Evolutionary conservation across 257 asterid genomes (phyloP), one percentile per base, ranked within the genome.

Genomic region (Fraxinus pennsylvanica): DNA sequence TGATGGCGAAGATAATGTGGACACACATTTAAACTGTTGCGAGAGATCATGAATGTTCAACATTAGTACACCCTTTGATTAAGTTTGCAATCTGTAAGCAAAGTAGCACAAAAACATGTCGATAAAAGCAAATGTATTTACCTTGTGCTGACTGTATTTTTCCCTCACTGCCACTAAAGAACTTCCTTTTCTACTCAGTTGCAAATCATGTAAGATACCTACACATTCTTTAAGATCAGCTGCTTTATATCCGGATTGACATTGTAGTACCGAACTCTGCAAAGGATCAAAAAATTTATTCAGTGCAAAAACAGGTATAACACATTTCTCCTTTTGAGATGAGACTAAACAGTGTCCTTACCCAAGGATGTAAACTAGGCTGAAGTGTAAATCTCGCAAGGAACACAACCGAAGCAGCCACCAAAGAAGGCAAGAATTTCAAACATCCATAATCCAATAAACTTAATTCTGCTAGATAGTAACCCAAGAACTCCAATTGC

Each of bases 61-160:
- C 19, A 72, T 82, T 50, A 84, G 74, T 19, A 33, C 41, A 21
- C 9, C 38, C 12, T 39, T 27, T 3, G 30, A 32, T 29, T 3
- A 4, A 63, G 68, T 61, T 21, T 61, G 21, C 32, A 9, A 38
- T 21, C 6, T 22, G 36, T 45, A 30, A 74, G 14, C 79, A 68
- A 74, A 71, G 22, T 15, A 57, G 25, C 1, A 19, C 13, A 54
- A 77, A 68, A 4, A 35, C 63, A 54, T 9, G 27, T 15, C 15
- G 22, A 45, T 19, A 35, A 35, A 25, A 6, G 63, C 21, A 57
- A 25, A 32, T 47, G 17, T 14, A 72, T 79, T 72, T 10, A 94
- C 97, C 98, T 86, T 90, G 72, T 88, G 92, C 36, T 91, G 90
- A 61, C 85, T 88, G 85, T 95, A 95, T 78, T 92, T 95, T 41